Conservation (phyloP, 768 basidiomycete species). For the Tephrocybe sp. region DNA sequence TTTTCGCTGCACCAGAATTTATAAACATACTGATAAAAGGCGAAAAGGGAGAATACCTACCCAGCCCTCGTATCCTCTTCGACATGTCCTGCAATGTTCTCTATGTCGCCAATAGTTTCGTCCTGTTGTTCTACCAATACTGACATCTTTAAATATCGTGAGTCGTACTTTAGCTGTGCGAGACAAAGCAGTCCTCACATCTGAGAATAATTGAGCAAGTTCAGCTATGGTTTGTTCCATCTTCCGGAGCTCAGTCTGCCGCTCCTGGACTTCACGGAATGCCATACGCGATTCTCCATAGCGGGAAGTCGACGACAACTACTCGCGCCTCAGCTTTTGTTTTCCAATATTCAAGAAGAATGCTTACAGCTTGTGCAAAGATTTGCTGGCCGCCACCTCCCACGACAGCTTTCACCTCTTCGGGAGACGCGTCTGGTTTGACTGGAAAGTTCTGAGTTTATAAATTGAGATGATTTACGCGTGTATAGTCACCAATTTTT, state of each 20-base stretch:
- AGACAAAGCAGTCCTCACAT: slow-evolving; percentile 45
- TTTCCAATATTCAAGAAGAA: neutral
- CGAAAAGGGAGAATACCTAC: slow-evolving; percentile 37
- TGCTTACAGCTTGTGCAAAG: slow-evolving; percentile 71
- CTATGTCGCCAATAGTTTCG: slow-evolving; percentile 63
- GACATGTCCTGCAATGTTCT: slow-evolving; percentile 61
- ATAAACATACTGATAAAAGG: slow-evolving; percentile 3
- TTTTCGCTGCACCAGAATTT: slow-evolving; percentile 40
- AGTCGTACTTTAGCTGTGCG: neutral
- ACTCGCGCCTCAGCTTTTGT: slow-evolving; percentile 4
- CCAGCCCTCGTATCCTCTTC: slow-evolving; percentile 70
- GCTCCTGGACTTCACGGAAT: slow-evolving; percentile 85
- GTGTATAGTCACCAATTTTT: slow-evolving; percentile 59
- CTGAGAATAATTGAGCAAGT: slow-evolving; percentile 84
- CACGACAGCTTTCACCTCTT: slow-evolving; percentile 74
- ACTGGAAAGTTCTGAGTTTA: slow-evolving; percentile 39
- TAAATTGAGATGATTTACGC: neutral
- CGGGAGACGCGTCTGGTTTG: slow-evolving; percentile 82
- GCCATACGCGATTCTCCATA: slow-evolving; percentile 82
- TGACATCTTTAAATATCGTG: slow-evolving; percentile 57
- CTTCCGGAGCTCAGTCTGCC: slow-evolving; percentile 81
- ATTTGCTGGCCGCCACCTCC: slow-evolving; percentile 68
- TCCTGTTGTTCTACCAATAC: slow-evolving; percentile 80
- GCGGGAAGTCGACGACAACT: slow-evolving; percentile 78
- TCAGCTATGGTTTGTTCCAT: slow-evolving; percentile 90